Evolutionary conservation across 1,139 yeast genomes (phyloP).

Genomic region (Yamadazyma taylorii): DNA sequence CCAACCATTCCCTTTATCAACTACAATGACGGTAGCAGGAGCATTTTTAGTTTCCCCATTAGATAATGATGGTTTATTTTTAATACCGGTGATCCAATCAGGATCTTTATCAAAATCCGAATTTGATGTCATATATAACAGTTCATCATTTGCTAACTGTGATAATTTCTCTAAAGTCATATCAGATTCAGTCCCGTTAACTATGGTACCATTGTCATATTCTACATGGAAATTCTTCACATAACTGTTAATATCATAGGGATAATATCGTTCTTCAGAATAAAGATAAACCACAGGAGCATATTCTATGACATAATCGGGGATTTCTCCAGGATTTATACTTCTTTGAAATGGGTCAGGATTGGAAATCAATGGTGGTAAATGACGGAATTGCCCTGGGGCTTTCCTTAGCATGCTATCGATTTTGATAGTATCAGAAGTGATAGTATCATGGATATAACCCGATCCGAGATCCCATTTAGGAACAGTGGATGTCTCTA

Average conservation of each 20-base stretch:
- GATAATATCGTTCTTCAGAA: slow-evolving; percentile 84
- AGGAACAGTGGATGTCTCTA: slow-evolving; percentile 2
- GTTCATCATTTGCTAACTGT: slow-evolving; percentile 27
- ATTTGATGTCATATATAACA: slow-evolving; percentile 59
- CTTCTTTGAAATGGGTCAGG: slow-evolving; percentile 35
- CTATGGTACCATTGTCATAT: slow-evolving; percentile 47
- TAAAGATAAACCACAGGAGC: slow-evolving; percentile 85
- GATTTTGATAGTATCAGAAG: slow-evolving; percentile 6
- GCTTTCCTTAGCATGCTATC: slow-evolving; percentile 15
- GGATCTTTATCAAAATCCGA: slow-evolving; percentile 77
- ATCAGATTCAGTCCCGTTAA: slow-evolving; percentile 34
- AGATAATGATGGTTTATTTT: slow-evolving; percentile 65
- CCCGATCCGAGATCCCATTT: slow-evolving; percentile 7
- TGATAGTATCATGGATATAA: slow-evolving; percentile 6
- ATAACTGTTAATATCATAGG: slow-evolving; percentile 74
- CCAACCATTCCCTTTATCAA: slow-evolving; percentile 91
- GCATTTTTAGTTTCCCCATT: slow-evolving; percentile 73
- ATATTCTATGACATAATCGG: slow-evolving; percentile 68
- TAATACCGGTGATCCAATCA: slow-evolving; percentile 78
- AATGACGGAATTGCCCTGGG: slow-evolving; percentile 29
- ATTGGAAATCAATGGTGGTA: slow-evolving; percentile 37
- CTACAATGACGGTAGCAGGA: slow-evolving; percentile 79
- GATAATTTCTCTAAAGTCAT: slow-evolving; percentile 42
- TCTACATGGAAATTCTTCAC: slow-evolving; percentile 61
- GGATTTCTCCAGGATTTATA: slow-evolving; percentile 59